Evolutionary conservation across 148 eudicot genomes (phyloP).

Genomic region (Camellia japonica): DNA sequence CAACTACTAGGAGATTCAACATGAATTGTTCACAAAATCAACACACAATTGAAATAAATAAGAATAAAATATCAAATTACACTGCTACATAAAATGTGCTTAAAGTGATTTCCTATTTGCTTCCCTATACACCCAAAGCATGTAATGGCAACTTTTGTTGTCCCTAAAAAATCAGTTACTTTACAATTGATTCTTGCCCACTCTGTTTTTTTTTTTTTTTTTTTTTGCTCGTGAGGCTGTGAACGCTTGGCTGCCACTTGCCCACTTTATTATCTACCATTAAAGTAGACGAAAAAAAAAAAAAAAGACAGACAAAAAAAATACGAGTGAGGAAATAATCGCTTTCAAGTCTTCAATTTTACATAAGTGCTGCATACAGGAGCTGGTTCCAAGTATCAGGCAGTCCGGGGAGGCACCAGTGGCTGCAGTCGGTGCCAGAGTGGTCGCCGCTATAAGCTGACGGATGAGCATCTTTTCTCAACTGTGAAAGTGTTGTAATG

Average conservation of each 20-base stretch:
- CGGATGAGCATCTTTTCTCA: constrained; percentile 81
- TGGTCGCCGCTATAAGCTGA: constrained; percentile 44
- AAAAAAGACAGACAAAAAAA: neutral
- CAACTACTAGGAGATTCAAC: neutral
- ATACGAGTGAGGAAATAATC: neutral
- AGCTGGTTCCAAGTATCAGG: constrained; percentile 58
- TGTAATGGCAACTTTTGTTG: neutral
- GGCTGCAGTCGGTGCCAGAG: constrained; percentile 69
- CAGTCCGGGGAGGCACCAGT: constrained; percentile 92
- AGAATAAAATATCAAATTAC: neutral
- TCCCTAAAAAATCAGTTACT: neutral
- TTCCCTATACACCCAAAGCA: constrained; percentile 4
- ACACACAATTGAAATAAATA: neutral
- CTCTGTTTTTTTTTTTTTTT: neutral
- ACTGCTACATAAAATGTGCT: neutral
- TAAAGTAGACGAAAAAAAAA: neutral
- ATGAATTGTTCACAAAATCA: neutral
- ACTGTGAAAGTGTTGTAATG: constrained; percentile 61
- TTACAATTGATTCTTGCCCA: neutral
- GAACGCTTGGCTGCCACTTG: no score
- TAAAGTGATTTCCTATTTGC: neutral
- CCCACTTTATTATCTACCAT: neutral
- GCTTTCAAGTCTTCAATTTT: constrained; percentile 8
- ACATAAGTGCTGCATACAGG: constrained; percentile 45
- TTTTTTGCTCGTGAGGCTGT: no score